Conservation (phyloP, 2,329 filamentous ascomycete species). For the Claviceps paspali region DNA sequence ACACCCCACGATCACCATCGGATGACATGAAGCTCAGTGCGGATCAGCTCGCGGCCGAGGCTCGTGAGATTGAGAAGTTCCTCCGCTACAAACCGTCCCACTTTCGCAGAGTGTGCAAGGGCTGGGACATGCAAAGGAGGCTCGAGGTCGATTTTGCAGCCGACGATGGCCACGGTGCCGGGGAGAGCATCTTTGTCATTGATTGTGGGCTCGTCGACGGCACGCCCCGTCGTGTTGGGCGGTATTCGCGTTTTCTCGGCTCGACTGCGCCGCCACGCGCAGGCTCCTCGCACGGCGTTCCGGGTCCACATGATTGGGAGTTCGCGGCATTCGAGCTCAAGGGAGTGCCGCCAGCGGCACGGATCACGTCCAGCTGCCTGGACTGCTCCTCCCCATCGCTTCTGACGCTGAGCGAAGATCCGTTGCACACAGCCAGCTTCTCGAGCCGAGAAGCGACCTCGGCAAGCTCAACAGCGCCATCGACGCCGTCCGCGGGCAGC, state of each 20-base stretch:
- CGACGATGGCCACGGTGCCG: slow-evolving; percentile 60
- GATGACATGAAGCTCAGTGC: slow-evolving; percentile 55
- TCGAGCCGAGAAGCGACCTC: slow-evolving; percentile 32
- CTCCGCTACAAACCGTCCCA: slow-evolving; percentile 57
- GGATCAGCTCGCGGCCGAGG: slow-evolving; percentile 60
- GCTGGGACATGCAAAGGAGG: slow-evolving; percentile 83
- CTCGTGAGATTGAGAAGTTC: slow-evolving; percentile 66
- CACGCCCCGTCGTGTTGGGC: slow-evolving; percentile 26
- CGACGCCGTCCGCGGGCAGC: slow-evolving; percentile 10
- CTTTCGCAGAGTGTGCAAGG: slow-evolving; percentile 62
- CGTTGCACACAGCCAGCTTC: slow-evolving; percentile 33
- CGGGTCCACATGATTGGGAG: slow-evolving; percentile 17
- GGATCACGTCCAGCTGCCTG: slow-evolving; percentile 55
- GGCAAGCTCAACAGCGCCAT: slow-evolving; percentile 12
- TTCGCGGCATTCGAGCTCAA: slow-evolving; percentile 30
- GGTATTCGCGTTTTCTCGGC: slow-evolving; percentile 24
- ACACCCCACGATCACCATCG: slow-evolving; percentile 67
- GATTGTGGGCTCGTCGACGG: slow-evolving; percentile 53
- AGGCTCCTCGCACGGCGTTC: slow-evolving; percentile 4
- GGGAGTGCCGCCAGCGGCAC: slow-evolving; percentile 36
- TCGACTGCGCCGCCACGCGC: slow-evolving; percentile 10
- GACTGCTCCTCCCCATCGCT: slow-evolving; percentile 62
- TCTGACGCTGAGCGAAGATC: slow-evolving; percentile 64
- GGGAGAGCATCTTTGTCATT: slow-evolving; percentile 64
- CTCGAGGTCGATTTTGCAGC: slow-evolving; percentile 81